Percentiles rank a stretch among this genome's conserved stretches.
These are phyloP conservation scores for Spiromastix sp. DNA, from an alignment of 2,329 filamentous ascomycete species.

Conservation along the genomic window DNA sequence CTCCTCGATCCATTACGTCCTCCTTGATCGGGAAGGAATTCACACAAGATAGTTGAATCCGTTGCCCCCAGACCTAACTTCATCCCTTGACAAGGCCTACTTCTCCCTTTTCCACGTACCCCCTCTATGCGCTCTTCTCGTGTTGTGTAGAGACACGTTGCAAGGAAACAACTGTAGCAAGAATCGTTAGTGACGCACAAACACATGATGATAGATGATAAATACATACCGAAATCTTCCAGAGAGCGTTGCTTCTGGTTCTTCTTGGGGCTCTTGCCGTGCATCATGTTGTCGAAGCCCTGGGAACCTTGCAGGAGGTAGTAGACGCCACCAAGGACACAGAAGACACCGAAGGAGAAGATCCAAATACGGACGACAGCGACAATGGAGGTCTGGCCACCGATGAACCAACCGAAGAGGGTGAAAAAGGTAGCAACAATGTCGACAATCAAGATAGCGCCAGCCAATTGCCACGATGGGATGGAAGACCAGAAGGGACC, in stretches of 20 bases:
- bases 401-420: conserved; percentile 73
- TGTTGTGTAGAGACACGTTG: conserved; percentile 87
- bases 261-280: conserved; percentile 75
- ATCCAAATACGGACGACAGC: conserved; percentile 83
- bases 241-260: conserved; percentile 73
- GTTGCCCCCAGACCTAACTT: no score
- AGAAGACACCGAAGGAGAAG: conserved; percentile 84
- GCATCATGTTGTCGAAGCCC: conserved; percentile 86
- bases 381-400: conserved; percentile 62
- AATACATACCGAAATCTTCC: conserved; percentile 74
- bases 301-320: conserved; percentile 72
- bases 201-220: conserved; percentile 2
- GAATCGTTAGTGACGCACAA: conserved; percentile 3
- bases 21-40: no score
- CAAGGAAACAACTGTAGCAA: conserved; percentile 62
- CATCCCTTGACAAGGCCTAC: no score
- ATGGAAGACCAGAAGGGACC: conserved; percentile 86
- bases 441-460: conserved; percentile 72
- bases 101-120: no score
- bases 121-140: conserved; percentile 76
- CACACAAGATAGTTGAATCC: no score
- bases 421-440: conserved; percentile 77
- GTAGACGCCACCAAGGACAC: conserved; percentile 66
- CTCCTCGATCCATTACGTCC: no score
- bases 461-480: conserved; percentile 73